Evolutionary conservation across 495 filamentous ascomycete species (phyloP).

Genomic region (Aspergillus heteromorphus): DNA sequence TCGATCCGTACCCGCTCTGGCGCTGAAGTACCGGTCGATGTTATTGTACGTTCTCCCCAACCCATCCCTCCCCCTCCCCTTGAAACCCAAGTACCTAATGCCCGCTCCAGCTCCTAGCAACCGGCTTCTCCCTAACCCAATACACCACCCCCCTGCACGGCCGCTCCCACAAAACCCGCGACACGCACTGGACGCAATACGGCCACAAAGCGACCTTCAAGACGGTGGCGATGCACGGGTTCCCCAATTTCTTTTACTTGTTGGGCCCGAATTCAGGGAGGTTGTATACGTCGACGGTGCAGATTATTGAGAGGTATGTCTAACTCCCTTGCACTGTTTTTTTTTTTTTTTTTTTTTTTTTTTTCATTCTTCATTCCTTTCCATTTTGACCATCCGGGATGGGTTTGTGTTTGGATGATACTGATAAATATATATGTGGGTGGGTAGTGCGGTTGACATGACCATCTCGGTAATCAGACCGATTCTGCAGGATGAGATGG

Average conservation of each 20-base stretch:
- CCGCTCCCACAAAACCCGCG: slow-evolving; percentile 6
- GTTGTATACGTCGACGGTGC: slow-evolving; percentile 15
- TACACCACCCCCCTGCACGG: slow-evolving; percentile 5
- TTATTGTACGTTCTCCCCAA: slow-evolving; percentile 5
- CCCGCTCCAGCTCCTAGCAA: slow-evolving; percentile 11
- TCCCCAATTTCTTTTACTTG: slow-evolving; percentile 26
- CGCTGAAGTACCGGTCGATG: slow-evolving; percentile 3
- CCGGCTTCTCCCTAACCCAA: slow-evolving; percentile 10
- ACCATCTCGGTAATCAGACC: slow-evolving; percentile 7
- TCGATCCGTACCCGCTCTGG: slow-evolving; percentile 4
- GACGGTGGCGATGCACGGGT: slow-evolving; percentile 20
- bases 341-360: background rate
- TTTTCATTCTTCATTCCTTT: background rate
- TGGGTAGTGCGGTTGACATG: slow-evolving; percentile 9
- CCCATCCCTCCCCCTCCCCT: background rate
- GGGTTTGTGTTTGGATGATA: background rate
- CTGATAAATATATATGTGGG: background rate
- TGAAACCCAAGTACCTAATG: background rate
- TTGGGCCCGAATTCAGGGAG: slow-evolving; percentile 23
- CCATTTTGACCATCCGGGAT: background rate
- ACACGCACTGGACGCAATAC: slow-evolving; percentile 10
- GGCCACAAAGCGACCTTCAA: slow-evolving; percentile 18
- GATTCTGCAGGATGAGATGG: background rate
- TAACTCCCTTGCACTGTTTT: background rate
- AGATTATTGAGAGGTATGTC: slow-evolving; percentile 48